Base-by-base conservation (phyloP, 371 early-diverging fungal genomes). In the Syncephalastrum monosporum region DNA sequence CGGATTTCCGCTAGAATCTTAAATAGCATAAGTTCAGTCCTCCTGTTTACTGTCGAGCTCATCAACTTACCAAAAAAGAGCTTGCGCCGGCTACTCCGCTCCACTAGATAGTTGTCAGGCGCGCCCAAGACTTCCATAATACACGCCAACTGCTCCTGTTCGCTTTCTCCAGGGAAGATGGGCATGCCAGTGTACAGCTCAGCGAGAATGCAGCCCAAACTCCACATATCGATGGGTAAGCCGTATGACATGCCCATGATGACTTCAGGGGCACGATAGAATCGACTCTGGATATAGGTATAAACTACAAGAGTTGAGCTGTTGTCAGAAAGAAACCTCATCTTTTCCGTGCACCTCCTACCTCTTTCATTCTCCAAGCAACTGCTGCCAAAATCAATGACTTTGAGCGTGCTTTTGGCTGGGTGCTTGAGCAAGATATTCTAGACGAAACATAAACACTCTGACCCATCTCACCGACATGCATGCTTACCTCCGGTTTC, bases 141-240 rank as follows among this genome's bases (percentile, higher is more conserved):
- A 70, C 95, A 94, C 3, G 89, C 81, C 50, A 97, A 71, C 67
- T 97, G 96, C 64, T 99, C 98, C 50, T 86, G 87, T 72, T 99
- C 98, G 68, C 95, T 92, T 65, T 95, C 96, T 14, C 98, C 99
- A 4, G 99, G 97, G 68, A 99, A 98, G 38, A 99, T 71, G 23
- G 98, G 98, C 49, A 55, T 60, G 29, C 94, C 94, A 5, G 92
- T 90, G 55, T 90, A 84, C 29, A 99, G 82, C 68, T 99, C 99
- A 10, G 91, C 95, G 4, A 99, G 82, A 47, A 99, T 99, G 69
- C 99, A 99, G 3, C 99, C 99, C 42, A 99, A 74, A 56, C 92
- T 91, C 99, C 99, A 99, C 88, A 99, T 96, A 75, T 99, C 99
- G 62, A 99, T 95, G 4, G 94, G 85, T 66, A 84, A 92, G 56